phyloP scores from a whole-genome alignment of 2,329 filamentous ascomycete species.

The Arthrobotrys musiformis region DNA sequence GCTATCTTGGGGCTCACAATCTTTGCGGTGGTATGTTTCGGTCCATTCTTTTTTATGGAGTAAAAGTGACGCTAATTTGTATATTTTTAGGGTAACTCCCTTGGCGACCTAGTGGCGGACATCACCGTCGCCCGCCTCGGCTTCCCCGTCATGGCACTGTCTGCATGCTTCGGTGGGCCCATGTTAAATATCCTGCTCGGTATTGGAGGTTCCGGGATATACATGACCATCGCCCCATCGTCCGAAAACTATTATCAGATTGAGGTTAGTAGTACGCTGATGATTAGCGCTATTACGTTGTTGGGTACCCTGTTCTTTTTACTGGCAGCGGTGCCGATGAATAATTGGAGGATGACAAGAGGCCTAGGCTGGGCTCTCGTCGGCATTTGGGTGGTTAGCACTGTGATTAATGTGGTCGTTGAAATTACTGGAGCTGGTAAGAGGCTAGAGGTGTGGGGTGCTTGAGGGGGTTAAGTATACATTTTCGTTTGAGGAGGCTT shows the following conservation, averaged over 20 bases:
- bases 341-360: constrained; percentile 84
- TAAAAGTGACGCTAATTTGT: not conserved
- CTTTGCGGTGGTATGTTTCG: constrained; percentile 75
- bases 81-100: constrained; percentile 75
- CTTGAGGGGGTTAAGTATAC: not conserved
- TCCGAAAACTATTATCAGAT: constrained; percentile 82
- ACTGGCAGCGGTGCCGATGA: constrained; percentile 82
- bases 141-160: constrained; percentile 94
- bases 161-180: constrained; percentile 96
- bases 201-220: constrained; percentile 88
- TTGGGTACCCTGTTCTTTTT: constrained; percentile 81
- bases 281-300: constrained; percentile 86
- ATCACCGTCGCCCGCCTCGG: constrained; percentile 93
- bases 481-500: not conserved
- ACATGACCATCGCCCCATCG: constrained; percentile 86
- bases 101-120: constrained; percentile 93
- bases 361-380: constrained; percentile 85
- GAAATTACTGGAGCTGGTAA: constrained; percentile 74
- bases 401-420: constrained; percentile 80
- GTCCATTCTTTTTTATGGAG: not conserved
- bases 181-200: constrained; percentile 97
- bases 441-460: constrained; percentile 60
- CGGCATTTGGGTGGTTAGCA: constrained; percentile 81
- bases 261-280: constrained; percentile 82
- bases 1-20: constrained; percentile 94